Conservation (phyloP, 2,329 filamentous ascomycete genomes). For the Eurotiales sp. region DNA sequence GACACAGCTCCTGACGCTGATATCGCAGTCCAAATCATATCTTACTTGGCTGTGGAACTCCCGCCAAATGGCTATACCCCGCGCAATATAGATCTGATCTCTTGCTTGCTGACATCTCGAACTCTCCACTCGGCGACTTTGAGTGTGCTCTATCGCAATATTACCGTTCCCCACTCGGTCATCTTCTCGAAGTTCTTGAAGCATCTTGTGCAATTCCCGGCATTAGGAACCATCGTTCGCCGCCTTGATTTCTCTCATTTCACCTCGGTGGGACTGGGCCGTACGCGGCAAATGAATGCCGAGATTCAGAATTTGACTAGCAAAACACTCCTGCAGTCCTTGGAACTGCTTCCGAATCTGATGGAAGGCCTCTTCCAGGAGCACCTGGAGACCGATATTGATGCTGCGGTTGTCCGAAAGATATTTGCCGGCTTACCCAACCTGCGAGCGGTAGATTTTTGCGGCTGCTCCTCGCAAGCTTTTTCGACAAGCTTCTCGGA, state of each 20-base stretch:
- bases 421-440: slow-evolving; percentile 64
- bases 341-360: slow-evolving; percentile 68
- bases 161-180: slow-evolving; percentile 76
- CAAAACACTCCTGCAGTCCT: slow-evolving; percentile 66
- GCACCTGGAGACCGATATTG: slow-evolving; percentile 73
- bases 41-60: slow-evolving; percentile 68
- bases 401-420: slow-evolving; percentile 64
- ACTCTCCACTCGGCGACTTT: slow-evolving; percentile 69
- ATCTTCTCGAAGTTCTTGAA: slow-evolving; percentile 78
- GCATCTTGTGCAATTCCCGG: slow-evolving; percentile 63
- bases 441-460: slow-evolving; percentile 70
- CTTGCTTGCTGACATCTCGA: slow-evolving; percentile 71
- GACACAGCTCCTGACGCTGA: too few relatives aligned
- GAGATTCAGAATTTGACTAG: slow-evolving; percentile 73
- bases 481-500: slow-evolving; percentile 66
- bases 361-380: slow-evolving; percentile 78
- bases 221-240: slow-evolving; percentile 70
- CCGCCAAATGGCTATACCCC: slow-evolving; percentile 71
- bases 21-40: slow-evolving; percentile 64
- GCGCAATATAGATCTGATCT: slow-evolving; percentile 74
- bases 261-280: slow-evolving; percentile 73
- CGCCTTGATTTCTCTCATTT: slow-evolving; percentile 83
- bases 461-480: slow-evolving; percentile 64
- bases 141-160: slow-evolving; percentile 70
- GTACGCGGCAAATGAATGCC: slow-evolving; percentile 68